These are phyloP conservation scores for Flaveria ramosissima DNA, from an alignment of 129 eudicot species.

Conservation along the genomic window DNA sequence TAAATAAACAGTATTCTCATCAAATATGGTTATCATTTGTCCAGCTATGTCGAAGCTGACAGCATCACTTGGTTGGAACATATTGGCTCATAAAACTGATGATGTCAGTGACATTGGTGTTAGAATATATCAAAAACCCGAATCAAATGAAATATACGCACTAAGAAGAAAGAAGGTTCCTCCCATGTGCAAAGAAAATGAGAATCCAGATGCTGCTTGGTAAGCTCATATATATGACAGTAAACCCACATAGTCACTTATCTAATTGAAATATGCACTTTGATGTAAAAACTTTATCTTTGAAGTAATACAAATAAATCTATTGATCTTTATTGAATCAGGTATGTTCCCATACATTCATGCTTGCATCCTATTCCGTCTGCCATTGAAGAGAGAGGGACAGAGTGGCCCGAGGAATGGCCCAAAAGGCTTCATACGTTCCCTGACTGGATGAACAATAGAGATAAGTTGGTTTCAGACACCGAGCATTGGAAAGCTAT, in stretches of 20 bases:
- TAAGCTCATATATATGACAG: slow-evolving; percentile 29
- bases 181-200: slow-evolving; percentile 85
- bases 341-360: slow-evolving; percentile 65
- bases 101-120: slow-evolving; percentile 80
- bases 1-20: neutral
- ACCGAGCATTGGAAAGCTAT: slow-evolving; percentile 76
- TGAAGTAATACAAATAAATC: neutral
- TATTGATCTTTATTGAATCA: slow-evolving; percentile 33
- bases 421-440: slow-evolving; percentile 80
- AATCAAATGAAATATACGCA: slow-evolving; percentile 70
- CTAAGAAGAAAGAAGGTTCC: slow-evolving; percentile 82
- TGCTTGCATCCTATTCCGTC: slow-evolving; percentile 81
- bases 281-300: neutral
- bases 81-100: slow-evolving; percentile 90
- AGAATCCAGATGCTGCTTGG: slow-evolving; percentile 96
- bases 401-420: slow-evolving; percentile 99
- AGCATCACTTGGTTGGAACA: slow-evolving; percentile 89
- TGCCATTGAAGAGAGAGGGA: slow-evolving; percentile 88
- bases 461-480: slow-evolving; percentile 68
- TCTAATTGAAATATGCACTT: neutral
- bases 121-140: slow-evolving; percentile 91
- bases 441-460: slow-evolving; percentile 85
- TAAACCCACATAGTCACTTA: neutral
- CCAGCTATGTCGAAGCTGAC: slow-evolving; percentile 79
- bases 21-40: slow-evolving; percentile 7